phyloP scores from a whole-genome alignment of 2,329 filamentous ascomycete species.

The Claviceps monticola region DNA sequence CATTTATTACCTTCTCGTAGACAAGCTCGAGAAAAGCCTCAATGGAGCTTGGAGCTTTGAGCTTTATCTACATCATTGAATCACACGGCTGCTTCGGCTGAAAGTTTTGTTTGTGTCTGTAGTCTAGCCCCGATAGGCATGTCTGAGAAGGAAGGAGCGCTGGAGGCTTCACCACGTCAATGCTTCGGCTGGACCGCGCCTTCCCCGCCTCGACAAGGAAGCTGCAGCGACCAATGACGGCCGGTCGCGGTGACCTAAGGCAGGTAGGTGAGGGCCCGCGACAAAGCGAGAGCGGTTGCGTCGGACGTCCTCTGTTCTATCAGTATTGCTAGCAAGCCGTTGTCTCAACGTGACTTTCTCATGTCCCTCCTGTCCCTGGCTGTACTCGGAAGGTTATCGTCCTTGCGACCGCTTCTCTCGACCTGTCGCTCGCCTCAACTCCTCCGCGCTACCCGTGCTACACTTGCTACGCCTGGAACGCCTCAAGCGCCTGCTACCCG shows the following conservation, averaged over 20 bases:
- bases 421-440: slow-evolving; percentile 11
- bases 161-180: not conserved
- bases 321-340: not conserved
- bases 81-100: not conserved
- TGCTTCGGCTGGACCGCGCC: not conserved
- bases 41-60: no score
- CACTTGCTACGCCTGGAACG: no score
- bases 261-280: not conserved
- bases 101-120: not conserved
- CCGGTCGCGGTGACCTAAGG: not conserved
- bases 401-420: slow-evolving; percentile 16
- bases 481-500: not conserved
- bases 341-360: slow-evolving; percentile 5
- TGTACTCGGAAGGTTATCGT: slow-evolving; percentile 22
- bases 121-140: not conserved
- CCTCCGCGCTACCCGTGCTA: not conserved
- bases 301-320: not conserved
- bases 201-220: not conserved
- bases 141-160: not conserved
- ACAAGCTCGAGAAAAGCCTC: no score
- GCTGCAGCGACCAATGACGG: not conserved
- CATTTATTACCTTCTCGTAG: no score
- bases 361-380: slow-evolving; percentile 23
- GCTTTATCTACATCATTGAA: no score
- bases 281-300: not conserved